These are phyloP conservation scores for Collybia sordida DNA, from an alignment of 768 basidiomycete species.

Conservation along the genomic window DNA sequence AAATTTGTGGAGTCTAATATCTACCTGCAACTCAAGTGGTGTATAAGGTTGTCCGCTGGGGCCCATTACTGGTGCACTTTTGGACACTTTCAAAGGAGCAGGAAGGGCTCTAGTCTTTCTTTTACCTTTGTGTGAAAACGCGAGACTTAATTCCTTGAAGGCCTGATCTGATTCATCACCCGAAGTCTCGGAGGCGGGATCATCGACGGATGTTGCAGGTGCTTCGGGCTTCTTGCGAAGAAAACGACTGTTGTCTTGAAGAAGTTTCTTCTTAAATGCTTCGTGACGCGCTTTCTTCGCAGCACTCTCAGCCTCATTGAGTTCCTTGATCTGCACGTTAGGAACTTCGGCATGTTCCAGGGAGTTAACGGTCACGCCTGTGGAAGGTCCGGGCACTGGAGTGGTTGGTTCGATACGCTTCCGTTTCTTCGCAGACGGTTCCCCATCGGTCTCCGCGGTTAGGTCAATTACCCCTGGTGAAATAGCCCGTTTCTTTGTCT, in stretches of 20 bases:
- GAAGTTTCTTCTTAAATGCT: constrained; percentile 48
- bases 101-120: constrained; percentile 27
- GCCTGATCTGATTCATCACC: constrained; percentile 42
- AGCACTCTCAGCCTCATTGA: constrained; percentile 18
- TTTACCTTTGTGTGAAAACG: constrained; percentile 45
- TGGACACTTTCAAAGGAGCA: constrained; percentile 23
- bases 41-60: constrained; percentile 74
- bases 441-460: constrained; percentile 40
- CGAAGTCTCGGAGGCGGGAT: constrained; percentile 26
- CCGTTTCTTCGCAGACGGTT: constrained; percentile 28
- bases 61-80: constrained; percentile 48
- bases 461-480: constrained; percentile 42
- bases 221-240: constrained; percentile 19
- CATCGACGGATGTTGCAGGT: constrained; percentile 19
- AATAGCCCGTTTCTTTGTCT: constrained; percentile 7
- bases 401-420: constrained; percentile 15
- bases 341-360: constrained; percentile 17
- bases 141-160: constrained; percentile 45
- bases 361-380: constrained; percentile 27
- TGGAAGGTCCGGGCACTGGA: constrained; percentile 5
- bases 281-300: constrained; percentile 33
- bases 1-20: background rate
- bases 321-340: constrained; percentile 4
- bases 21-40: constrained; percentile 71
- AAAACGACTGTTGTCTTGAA: constrained; percentile 43